Evolutionary conservation across 2,329 filamentous ascomycete genomes (phyloP).

Genomic region (Nannizzia gypsea): DNA sequence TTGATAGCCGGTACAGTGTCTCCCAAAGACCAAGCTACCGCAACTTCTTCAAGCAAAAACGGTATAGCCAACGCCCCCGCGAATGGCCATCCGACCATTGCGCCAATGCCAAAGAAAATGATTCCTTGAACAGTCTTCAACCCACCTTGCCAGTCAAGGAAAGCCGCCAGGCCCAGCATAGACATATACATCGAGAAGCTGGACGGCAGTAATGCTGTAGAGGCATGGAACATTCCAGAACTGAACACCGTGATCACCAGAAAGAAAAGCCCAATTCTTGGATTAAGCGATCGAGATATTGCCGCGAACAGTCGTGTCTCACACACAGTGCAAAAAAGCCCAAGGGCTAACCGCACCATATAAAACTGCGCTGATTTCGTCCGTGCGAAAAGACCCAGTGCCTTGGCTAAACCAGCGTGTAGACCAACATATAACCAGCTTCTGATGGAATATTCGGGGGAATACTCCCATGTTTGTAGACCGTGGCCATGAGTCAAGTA

Average conservation of each 20-base stretch:
- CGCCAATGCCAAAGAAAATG: slow-evolving; percentile 79
- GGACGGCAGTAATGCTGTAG: slow-evolving; percentile 75
- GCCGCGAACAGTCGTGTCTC: slow-evolving; percentile 72
- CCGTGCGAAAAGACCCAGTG: slow-evolving; percentile 45
- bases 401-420: slow-evolving; percentile 60
- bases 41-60: slow-evolving; percentile 64
- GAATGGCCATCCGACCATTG: slow-evolving; percentile 89
- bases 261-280: slow-evolving; percentile 75
- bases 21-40: slow-evolving; percentile 44
- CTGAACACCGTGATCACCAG: slow-evolving; percentile 64
- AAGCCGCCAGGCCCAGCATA: slow-evolving; percentile 74
- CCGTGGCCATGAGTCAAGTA: slow-evolving; percentile 89
- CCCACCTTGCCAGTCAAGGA: slow-evolving; percentile 78
- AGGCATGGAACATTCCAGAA: slow-evolving; percentile 88
- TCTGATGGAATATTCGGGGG: slow-evolving; percentile 83
- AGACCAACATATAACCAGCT: slow-evolving; percentile 85
- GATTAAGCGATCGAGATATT: slow-evolving; percentile 64
- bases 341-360: slow-evolving; percentile 64
- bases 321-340: slow-evolving; percentile 63
- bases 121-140: slow-evolving; percentile 72
- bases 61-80: slow-evolving; percentile 69
- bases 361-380: slow-evolving; percentile 63
- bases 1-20: slow-evolving; percentile 48
- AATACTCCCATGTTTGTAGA: slow-evolving; percentile 97
- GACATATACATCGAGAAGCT: slow-evolving; percentile 94